Conservation (phyloP, 129 eudicot genomes). For the Logfia minima region DNA sequence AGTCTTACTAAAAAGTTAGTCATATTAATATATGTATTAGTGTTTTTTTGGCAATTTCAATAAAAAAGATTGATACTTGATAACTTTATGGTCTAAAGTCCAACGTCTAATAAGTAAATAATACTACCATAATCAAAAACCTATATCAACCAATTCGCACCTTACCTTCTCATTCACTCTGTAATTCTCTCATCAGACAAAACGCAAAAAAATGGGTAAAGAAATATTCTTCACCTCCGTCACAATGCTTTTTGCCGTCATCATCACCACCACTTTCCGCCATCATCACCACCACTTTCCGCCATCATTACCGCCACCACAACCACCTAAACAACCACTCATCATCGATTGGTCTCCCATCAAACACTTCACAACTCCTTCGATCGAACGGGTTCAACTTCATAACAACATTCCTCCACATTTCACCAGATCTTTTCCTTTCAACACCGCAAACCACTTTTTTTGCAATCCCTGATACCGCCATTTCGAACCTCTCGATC, state of each 20-base stretch:
- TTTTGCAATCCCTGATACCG: slow-evolving; percentile 59
- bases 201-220: slow-evolving; percentile 31
- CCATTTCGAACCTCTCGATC: slow-evolving; percentile 44
- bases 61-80: too few species aligned
- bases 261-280: slow-evolving; percentile 40
- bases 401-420: slow-evolving; percentile 62
- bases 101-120: too few species aligned
- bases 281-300: slow-evolving; percentile 27
- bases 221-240: slow-evolving; percentile 44
- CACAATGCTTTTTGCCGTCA: slow-evolving; percentile 34
- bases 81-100: too few species aligned
- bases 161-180: neutral
- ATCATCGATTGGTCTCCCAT: slow-evolving; percentile 18
- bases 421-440: slow-evolving; percentile 61
- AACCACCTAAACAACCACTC: slow-evolving; percentile 14
- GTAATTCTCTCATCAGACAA: neutral
- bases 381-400: slow-evolving; percentile 54
- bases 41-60: too few species aligned
- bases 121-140: neutral
- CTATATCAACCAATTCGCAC: slow-evolving; percentile 18
- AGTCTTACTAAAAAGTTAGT: neutral
- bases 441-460: slow-evolving; percentile 50
- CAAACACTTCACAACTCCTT: slow-evolving; percentile 57
- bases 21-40: too few species aligned
- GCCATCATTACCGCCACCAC: slow-evolving; percentile 30